A percentile compares a stretch with the other conserved stretches of the same genome.
Conservation (phyloP, 768 basidiomycete species). For the Lentinula aciculospora region DNA sequence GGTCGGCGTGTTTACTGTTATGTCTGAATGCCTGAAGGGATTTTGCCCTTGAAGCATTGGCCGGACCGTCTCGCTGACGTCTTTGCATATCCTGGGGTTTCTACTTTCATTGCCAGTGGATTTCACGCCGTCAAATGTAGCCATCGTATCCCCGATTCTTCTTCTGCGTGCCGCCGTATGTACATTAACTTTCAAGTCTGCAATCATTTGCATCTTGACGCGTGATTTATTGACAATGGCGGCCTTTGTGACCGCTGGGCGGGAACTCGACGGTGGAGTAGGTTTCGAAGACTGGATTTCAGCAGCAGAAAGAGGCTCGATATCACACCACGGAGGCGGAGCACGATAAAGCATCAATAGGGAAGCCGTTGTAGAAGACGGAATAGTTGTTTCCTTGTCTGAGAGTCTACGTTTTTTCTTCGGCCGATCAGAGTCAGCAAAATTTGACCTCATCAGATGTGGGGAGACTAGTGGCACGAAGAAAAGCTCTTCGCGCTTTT, state of each 20-base stretch:
- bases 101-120: not conserved
- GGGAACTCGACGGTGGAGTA: not conserved
- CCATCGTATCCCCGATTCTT: not conserved
- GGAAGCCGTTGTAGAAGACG: not conserved
- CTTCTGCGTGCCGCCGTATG: not conserved
- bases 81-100: not conserved
- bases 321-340: not conserved
- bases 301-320: not conserved
- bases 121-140: not conserved
- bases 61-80: not conserved
- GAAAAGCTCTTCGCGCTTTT: not conserved
- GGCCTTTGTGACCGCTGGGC: not conserved
- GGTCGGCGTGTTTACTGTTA: not conserved
- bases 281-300: not conserved
- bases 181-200: not conserved
- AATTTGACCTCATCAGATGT: not conserved
- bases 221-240: not conserved
- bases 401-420: not conserved
- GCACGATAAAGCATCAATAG: conserved; percentile 3
- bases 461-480: not conserved
- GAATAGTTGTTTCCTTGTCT: not conserved
- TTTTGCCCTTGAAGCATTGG: not conserved
- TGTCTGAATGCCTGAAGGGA: not conserved
- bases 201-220: not conserved
- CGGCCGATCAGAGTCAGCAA: not conserved